Evolutionary conservation across 2,329 filamentous ascomycete species (phyloP), one percentile per base, ranked within the genome.

Genomic region (Lithohypha guttulata): DNA sequence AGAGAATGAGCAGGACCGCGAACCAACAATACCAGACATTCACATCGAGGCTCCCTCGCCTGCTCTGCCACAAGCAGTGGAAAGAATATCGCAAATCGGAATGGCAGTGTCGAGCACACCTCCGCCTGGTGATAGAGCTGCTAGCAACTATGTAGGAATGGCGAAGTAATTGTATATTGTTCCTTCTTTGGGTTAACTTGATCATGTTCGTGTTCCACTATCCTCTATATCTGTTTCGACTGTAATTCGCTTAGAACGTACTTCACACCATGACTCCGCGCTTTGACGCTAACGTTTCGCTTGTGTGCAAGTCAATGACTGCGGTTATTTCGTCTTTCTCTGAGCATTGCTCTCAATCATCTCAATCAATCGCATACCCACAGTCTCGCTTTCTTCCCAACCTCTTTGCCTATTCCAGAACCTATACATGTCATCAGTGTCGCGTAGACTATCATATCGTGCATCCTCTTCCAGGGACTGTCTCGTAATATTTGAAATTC

Each of bases 391-490:
- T 49, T 67, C 63, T 21, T 47, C 52, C 63, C 63, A 65, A n/a
- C 58, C 60, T 20, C 54, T 60, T 53, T 68, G 64, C 9, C 59
- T 52, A 44, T 53, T 54, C 64, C 64, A 68, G 49, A 68, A 68
- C 13, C 58, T 51, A 29, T 60, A 58, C 2, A 56, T 52, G 6
- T 51, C 51, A n/a, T 7, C 30, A 26, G 29, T 39, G 11, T 42
- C 44, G 27, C 59, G 58, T 21, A 55, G 44, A 25, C 60, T 59
- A 18, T 59, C 51, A 3, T 44, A 44, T 3, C 61, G 51, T 4
- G 59, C 63, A 42, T 66, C 63, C n/a, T 64, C 60, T 41, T 67
- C 64, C 7, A 66, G 53, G 13, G 55, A 53, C 18, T 51, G 45
- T 8, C 57, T 54, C 2, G 60, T 60, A 20, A 64, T 59, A 25